A percentile compares a stretch with the other conserved stretches of the same genome.
Conservation (phyloP, 495 filamentous ascomycete species). For the Mycothermus thermophilus region DNA sequence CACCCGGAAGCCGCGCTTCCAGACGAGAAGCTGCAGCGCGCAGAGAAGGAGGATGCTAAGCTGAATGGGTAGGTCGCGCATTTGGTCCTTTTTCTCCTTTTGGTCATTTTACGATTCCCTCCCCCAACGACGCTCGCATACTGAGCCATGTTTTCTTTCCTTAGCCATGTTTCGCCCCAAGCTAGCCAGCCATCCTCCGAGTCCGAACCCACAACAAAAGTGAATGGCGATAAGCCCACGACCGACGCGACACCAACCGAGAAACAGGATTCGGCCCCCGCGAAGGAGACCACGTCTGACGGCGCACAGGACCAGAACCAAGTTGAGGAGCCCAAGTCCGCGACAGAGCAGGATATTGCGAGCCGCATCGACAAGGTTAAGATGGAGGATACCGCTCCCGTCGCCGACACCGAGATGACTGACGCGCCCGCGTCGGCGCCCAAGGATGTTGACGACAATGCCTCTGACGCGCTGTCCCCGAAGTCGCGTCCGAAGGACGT, state of each 20-base stretch:
- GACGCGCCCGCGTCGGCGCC: constrained; percentile 14
- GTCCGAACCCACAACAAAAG: not conserved
- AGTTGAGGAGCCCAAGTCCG: constrained; percentile 7
- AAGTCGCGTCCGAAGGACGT: not conserved
- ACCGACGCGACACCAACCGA: not conserved
- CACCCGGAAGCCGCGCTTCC: constrained; percentile 30
- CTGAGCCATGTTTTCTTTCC: not conserved
- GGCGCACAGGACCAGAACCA: constrained; percentile 14
- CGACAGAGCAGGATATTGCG: constrained; percentile 7
- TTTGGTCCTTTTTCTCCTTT: not conserved
- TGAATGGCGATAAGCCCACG: not conserved
- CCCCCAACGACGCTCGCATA: no score
- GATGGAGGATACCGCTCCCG: constrained; percentile 1
- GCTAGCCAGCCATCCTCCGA: not conserved
- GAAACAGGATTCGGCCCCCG: no score
- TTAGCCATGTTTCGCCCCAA: constrained; percentile 9
- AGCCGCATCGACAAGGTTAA: constrained; percentile 9
- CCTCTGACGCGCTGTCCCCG: not conserved
- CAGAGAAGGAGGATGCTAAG: constrained; percentile 24
- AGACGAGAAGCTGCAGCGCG: constrained; percentile 34
- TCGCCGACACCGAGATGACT: constrained; percentile 20
- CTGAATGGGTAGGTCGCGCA: constrained; percentile 20
- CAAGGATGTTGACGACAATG: constrained; percentile 1
- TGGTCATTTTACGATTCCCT: not conserved
- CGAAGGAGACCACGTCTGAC: no score